Evolutionary conservation across 352 stramenopile species (phyloP), one percentile per base, ranked within the genome.

Genomic region (Phytophthora fragariaefolia): DNA sequence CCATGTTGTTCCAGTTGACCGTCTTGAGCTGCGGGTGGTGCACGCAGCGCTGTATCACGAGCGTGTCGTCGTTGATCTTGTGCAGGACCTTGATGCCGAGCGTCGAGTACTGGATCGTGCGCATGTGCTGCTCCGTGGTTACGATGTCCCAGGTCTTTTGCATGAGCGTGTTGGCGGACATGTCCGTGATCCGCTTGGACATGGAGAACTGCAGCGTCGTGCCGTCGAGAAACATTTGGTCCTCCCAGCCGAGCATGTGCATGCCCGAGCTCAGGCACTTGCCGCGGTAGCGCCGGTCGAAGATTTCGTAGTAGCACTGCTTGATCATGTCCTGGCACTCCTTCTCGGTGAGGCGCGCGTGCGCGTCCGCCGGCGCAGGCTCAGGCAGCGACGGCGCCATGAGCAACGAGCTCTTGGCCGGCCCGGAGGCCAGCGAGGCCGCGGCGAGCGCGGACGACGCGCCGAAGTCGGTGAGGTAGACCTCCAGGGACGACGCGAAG

Each of bases 261-360:
- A 80, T 66, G 23, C 72, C 72, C 0, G 74, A 81, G 72, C 74
- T 85, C 26, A 85, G 47, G 50, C 74, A 76, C 50, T 73, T 47
- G 8, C 74, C 77, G 18, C 69, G 67, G 53, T 66, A 82, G 12
- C 78, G 64, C 2, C 67, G 74, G 9, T 71, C 56, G n/a, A 77
- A 81, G 62, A 85, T 85, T 24, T 85, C 67, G 53, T 76, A 68
- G 52, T 85, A 85, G 69, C 74, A 82, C 43, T 74, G 54, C 64
- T 79, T 80, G 56, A 85, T 82, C 71, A 81, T 82, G 32, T 79
- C 69, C 22, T 79, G 76, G 42, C 71, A 79, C 53, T 71, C 63
- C 15, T 46, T 18, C 10, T 75, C 62, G 4, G 71, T 81, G 17
- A 82, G 69, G 23, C 51, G 61, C 18, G 66, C 26, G 22, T 52